Percentiles rank a stretch among this genome's conserved stretches.
phyloP scores from a whole-genome alignment of 371 early-diverging fungal genomes.

The Rhizopus sp. region DNA sequence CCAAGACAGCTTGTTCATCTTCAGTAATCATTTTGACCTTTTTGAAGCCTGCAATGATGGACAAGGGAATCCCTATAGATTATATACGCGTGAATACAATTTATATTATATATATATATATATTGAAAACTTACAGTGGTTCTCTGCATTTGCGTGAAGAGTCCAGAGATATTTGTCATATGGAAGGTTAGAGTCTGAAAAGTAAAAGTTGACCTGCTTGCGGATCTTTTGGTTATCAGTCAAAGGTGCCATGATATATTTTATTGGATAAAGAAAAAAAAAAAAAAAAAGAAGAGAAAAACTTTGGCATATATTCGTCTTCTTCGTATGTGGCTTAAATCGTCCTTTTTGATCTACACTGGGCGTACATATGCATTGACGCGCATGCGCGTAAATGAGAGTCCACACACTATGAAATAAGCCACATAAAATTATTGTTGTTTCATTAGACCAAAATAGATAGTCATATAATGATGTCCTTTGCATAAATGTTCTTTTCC shows the following conservation, averaged over 20 bases:
- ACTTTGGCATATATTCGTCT: too few relatives aligned
- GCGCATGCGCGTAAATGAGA: too few relatives aligned
- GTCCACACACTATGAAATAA: not conserved
- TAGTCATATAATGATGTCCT: too few relatives aligned
- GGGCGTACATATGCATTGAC: too few relatives aligned
- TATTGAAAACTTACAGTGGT: conserved; percentile 53
- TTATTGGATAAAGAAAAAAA: not conserved
- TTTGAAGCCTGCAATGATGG: conserved; percentile 67
- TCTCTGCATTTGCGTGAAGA: conserved; percentile 49
- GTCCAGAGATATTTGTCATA: conserved; percentile 70
- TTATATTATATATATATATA: too few relatives aligned
- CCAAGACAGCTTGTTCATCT: conserved; percentile 53
- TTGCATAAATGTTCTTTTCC: too few relatives aligned
- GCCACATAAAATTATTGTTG: not conserved
- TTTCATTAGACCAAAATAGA: not conserved
- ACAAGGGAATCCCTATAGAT: conserved; percentile 53
- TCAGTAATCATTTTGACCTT: conserved; percentile 63
- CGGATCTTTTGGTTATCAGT: conserved; percentile 56
- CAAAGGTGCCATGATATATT: conserved; percentile 5
- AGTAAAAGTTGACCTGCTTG: conserved; percentile 81
- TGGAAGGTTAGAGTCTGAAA: conserved; percentile 77
- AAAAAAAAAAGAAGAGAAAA: conserved; percentile 1
- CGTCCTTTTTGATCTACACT: too few relatives aligned
- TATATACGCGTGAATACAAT: not conserved
- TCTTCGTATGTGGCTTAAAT: too few relatives aligned